Base-by-base conservation (phyloP, 768 basidiomycete species). In the Xanthoconium purpureum region DNA sequence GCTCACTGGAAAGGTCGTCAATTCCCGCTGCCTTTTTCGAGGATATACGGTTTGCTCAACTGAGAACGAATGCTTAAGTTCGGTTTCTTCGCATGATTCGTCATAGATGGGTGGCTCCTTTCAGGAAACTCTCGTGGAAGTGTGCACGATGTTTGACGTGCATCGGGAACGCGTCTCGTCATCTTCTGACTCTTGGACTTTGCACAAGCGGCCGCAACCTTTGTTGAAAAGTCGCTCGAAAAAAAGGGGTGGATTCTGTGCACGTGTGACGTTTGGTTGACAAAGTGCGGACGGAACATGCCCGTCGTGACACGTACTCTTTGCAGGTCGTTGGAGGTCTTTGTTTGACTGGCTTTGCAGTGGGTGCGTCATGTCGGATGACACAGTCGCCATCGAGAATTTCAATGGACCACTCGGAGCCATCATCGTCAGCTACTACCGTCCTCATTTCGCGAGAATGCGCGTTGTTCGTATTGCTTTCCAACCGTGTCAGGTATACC, bases 331-430 rank as follows among this genome's bases (percentile, higher is more conserved):
- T 54, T 55, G 56, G 20, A 10, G 44, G 30, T 52, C 39, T 52
- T 64, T 59, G 61, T 66, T 70, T 66, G 66, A 59, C 52, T 5
- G 18, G 15, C 58, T 62, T 59, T 59, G 55, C 55, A 50, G 29
- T 32, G 18, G 53, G 55, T 14, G 36, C 48, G 17, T 56, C 24
- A 24, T 24, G 24, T 24, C 24, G 24, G 24, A 24, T 50, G 47
- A 55, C 48, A 47, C 40, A 64, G 17, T 71, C 66, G 42, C 46
- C 70, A 9, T 72, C 70, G 39, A 66, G 35, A 36, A 71, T 70
- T 55, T 73, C 71, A 37, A 71, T 60, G 28, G 70, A 71, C 61
- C 64, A 70, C 39, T 73, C 70, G 24, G 68, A 54, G 13, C 57
- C 60, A 14, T 59, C 56, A 36, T 62, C 57, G 56, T 70, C 58